phyloP scores from a whole-genome alignment of 176 grass and related monocot species.

The Cenchrus fungigraminus region DNA sequence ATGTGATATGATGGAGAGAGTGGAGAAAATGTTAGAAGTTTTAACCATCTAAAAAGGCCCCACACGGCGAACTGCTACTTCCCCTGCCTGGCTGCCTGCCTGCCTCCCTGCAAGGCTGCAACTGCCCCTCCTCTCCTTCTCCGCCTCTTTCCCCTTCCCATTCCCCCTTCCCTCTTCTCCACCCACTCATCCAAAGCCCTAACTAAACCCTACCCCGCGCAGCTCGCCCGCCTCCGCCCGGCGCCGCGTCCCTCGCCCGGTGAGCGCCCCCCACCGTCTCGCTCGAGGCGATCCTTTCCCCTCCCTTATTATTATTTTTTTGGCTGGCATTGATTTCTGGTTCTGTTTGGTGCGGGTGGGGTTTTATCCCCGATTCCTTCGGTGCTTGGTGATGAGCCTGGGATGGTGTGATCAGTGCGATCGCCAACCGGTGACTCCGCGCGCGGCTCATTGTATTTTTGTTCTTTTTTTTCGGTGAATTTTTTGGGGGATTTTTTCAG shows the following conservation, averaged over 20 bases:
- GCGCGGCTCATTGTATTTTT: neutral
- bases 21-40: no score
- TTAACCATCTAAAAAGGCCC: no score
- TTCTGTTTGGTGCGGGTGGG: neutral
- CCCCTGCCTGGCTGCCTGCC: neutral
- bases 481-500: neutral
- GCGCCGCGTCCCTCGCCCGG: constrained; percentile 14
- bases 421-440: neutral
- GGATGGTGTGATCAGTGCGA: constrained; percentile 10
- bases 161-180: neutral
- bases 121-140: neutral
- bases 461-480: no score
- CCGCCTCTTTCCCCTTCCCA: neutral
- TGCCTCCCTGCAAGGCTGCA: neutral
- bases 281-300: neutral
- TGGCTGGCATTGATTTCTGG: neutral
- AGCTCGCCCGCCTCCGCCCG: neutral
- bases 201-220: constrained; percentile 43
- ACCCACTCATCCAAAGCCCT: constrained; percentile 38
- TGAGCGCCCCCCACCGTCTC: constrained; percentile 17
- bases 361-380: neutral
- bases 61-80: neutral
- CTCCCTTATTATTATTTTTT: neutral
- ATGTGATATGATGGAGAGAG: no score
- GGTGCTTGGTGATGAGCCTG: neutral